These are phyloP conservation scores for Neurospora sp. DNA, from an alignment of 495 filamentous ascomycete genomes.

Conservation along the genomic window DNA sequence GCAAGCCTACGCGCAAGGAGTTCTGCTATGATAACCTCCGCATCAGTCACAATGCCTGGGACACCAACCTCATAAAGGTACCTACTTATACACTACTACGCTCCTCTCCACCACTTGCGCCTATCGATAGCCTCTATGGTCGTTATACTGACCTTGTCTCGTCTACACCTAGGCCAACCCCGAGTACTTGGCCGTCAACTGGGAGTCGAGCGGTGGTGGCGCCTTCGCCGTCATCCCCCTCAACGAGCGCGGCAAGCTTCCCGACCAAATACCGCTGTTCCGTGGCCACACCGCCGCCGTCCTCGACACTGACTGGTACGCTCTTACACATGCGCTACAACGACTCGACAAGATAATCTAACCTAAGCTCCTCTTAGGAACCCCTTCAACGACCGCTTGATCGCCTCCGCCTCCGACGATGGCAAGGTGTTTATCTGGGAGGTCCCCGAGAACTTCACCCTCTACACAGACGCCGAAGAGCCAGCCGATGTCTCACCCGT, in stretches of 20 bases:
- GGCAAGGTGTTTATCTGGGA: slow-evolving; percentile 95
- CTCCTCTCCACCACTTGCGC: background rate
- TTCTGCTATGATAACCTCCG: slow-evolving; percentile 90
- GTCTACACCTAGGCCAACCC: slow-evolving; percentile 63
- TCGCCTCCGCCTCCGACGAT: slow-evolving; percentile 92
- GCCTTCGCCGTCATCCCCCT: slow-evolving; percentile 95
- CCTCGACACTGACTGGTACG: slow-evolving; percentile 92
- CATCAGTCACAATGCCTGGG: slow-evolving; percentile 96
- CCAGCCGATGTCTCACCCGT: slow-evolving; percentile 71
- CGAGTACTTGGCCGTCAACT: slow-evolving; percentile 94
- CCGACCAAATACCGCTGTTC: slow-evolving; percentile 90
- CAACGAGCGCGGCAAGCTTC: slow-evolving; percentile 75
- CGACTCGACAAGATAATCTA: slow-evolving; percentile 14
- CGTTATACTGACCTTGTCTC: slow-evolving; percentile 16
- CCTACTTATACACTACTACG: background rate
- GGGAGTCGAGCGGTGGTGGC: slow-evolving; percentile 93
- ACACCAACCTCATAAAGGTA: slow-evolving; percentile 95
- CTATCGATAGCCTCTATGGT: background rate
- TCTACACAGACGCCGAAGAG: slow-evolving; percentile 76
- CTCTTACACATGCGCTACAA: background rate
- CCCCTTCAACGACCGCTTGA: slow-evolving; percentile 86
- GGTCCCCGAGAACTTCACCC: slow-evolving; percentile 79
- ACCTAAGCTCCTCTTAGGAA: slow-evolving; percentile 48
- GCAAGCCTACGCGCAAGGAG: slow-evolving; percentile 85
- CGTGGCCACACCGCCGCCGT: slow-evolving; percentile 92